Conservation (phyloP, 2,329 filamentous ascomycete genomes). For the Paecilomyces sp. region DNA sequence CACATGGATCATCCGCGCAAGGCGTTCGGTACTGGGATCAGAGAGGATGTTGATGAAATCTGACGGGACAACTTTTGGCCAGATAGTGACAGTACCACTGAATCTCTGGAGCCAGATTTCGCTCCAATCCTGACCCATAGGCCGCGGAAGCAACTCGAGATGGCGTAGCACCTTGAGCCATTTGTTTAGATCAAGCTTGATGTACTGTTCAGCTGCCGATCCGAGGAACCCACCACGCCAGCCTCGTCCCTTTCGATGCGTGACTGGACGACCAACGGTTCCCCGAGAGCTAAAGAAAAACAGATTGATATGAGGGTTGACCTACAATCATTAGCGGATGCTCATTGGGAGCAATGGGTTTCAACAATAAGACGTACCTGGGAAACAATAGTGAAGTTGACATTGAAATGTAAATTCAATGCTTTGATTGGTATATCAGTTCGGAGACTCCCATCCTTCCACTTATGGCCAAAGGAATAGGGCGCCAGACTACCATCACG, state of each 20-base stretch:
- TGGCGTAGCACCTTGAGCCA: conserved; percentile 94
- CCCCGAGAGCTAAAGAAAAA: conserved; percentile 98
- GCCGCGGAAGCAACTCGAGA: conserved; percentile 82
- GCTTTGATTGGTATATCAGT: conserved; percentile 95
- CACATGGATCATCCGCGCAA: conserved; percentile 83
- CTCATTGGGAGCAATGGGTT: not conserved
- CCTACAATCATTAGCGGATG: conserved; percentile 45
- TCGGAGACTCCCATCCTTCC: conserved; percentile 92
- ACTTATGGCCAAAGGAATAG: conserved; percentile 97
- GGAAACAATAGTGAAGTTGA: conserved; percentile 88
- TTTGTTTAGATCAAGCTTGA: conserved; percentile 94
- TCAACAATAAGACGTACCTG: conserved; percentile 31
- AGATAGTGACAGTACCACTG: conserved; percentile 90
- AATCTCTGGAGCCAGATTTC: conserved; percentile 96
- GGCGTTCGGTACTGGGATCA: conserved; percentile 66
- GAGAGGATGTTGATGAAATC: conserved; percentile 84
- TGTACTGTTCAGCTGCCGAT: conserved; percentile 83
- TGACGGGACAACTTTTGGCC: conserved; percentile 71
- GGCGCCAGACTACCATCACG: conserved; percentile 69
- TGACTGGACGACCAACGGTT: conserved; percentile 85
- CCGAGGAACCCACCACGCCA: conserved; percentile 96
- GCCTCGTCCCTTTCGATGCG: conserved; percentile 83
- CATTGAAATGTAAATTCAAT: conserved; percentile 94
- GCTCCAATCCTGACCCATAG: conserved; percentile 91
- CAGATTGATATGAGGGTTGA: conserved; percentile 95